Evolutionary conservation across 208 protist genomes (phyloP).

Genomic region (Sergeia podlipaevii): DNA sequence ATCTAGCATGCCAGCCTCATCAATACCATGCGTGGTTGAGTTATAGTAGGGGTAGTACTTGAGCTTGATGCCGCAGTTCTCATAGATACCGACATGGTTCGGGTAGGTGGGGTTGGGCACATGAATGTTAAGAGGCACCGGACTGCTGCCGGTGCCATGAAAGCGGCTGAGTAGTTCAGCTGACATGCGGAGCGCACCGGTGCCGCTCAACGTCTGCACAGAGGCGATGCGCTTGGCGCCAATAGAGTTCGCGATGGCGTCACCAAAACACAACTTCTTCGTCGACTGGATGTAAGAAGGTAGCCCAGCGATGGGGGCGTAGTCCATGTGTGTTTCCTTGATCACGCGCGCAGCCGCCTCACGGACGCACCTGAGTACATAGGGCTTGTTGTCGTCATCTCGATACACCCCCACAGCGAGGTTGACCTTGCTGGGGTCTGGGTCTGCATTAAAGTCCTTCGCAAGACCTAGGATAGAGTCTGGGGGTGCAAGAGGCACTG

Average conservation of each 20-base stretch:
- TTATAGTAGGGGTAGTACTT: constrained; percentile 76
- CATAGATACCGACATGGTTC: constrained; percentile 77
- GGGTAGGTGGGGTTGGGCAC: constrained; percentile 66
- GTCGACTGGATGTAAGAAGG: constrained; percentile 67
- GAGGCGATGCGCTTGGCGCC: constrained; percentile 52
- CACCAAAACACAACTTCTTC: constrained; percentile 88
- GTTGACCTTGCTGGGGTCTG: constrained; percentile 91
- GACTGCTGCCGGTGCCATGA: neutral
- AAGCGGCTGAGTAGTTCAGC: constrained; percentile 49
- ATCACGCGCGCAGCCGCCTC: constrained; percentile 44
- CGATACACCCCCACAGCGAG: constrained; percentile 97
- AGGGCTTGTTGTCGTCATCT: constrained; percentile 88
- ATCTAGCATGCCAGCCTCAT: constrained; percentile 67
- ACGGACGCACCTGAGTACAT: constrained; percentile 88
- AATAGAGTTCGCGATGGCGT: constrained; percentile 18
- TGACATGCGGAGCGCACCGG: constrained; percentile 71
- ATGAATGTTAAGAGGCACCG: constrained; percentile 31
- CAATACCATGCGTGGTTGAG: constrained; percentile 43
- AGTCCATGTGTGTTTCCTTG: constrained; percentile 84
- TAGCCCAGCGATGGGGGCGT: constrained; percentile 93
- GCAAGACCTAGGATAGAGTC: constrained; percentile 77
- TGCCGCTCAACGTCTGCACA: constrained; percentile 79
- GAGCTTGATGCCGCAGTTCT: constrained; percentile 30
- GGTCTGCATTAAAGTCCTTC: constrained; percentile 64
- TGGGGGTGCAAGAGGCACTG: constrained; percentile 40